A percentile compares a stretch with the other conserved stretches of the same genome.
Conservation (phyloP, 495 filamentous ascomycete genomes). For the Cudoniella acicularis region DNA sequence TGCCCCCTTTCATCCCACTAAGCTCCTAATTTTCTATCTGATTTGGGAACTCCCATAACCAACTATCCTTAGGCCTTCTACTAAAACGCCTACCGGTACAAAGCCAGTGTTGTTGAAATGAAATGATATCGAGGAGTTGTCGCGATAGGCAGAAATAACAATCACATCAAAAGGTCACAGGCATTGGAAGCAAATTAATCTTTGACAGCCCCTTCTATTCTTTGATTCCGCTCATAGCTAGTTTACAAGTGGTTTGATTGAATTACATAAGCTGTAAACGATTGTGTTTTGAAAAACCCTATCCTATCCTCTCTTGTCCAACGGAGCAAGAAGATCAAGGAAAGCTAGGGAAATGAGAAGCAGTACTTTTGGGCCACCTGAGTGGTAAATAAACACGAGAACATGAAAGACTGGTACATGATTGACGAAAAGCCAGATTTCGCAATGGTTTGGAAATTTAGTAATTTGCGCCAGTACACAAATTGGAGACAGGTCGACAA, state of each 20-base stretch:
- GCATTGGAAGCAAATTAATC: too few relatives aligned
- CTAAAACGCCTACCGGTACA: too few relatives aligned
- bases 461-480: neutral
- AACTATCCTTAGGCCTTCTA: too few relatives aligned
- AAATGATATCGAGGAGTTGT: too few relatives aligned
- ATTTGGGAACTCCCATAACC: too few relatives aligned
- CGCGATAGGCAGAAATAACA: neutral
- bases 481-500: neutral
- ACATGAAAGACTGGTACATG: too few relatives aligned
- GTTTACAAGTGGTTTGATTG: neutral
- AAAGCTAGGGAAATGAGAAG: neutral
- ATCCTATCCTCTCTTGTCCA: slow-evolving; percentile 13
- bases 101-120: too few relatives aligned
- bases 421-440: neutral
- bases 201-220: neutral
- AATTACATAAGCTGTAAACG: neutral
- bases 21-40: too few relatives aligned
- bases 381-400: too few relatives aligned
- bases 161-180: too few relatives aligned
- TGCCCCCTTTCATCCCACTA: too few relatives aligned
- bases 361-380: neutral
- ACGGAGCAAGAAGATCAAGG: slow-evolving; percentile 7
- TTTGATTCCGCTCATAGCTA: neutral
- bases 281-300: neutral
- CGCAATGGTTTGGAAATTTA: neutral